phyloP scores from a whole-genome alignment of 768 basidiomycete genomes.

The Mycena pura region DNA sequence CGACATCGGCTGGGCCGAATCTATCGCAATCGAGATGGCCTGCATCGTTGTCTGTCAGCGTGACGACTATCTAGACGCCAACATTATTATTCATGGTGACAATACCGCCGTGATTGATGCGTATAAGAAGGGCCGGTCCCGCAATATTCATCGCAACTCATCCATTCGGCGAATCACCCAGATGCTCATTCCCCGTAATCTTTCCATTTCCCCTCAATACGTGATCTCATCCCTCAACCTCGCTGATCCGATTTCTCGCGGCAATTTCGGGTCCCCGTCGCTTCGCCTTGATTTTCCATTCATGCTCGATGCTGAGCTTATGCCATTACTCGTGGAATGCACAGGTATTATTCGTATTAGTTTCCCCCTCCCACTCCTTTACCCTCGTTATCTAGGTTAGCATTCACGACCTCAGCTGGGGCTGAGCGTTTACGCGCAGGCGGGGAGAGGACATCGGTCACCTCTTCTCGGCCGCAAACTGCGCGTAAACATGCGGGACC shows the following conservation, averaged over 20 bases:
- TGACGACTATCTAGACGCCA: not conserved
- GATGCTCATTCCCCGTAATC: slow-evolving; percentile 16
- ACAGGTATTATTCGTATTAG: too few species aligned
- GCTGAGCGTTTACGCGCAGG: too few species aligned
- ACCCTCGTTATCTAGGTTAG: not conserved
- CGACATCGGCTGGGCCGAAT: slow-evolving; percentile 41
- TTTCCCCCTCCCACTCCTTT: not conserved
- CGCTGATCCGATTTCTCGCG: slow-evolving; percentile 36
- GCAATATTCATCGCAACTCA: not conserved
- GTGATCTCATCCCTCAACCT: slow-evolving; percentile 34
- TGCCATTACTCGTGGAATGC: not conserved
- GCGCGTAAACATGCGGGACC: not conserved
- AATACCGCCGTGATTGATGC: not conserved
- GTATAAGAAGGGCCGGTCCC: not conserved
- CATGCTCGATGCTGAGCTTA: slow-evolving; percentile 22
- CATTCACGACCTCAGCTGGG: not conserved
- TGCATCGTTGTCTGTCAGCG: slow-evolving; percentile 7
- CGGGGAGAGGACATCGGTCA: not conserved
- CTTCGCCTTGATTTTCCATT: not conserved
- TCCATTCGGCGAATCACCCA: not conserved
- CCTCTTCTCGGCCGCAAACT: not conserved
- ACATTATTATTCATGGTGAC: not conserved
- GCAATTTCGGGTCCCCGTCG: slow-evolving; percentile 8
- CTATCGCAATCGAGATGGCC: slow-evolving; percentile 34
- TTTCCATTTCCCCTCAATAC: slow-evolving; percentile 31